phyloP scores from a whole-genome alignment of 1,284 basidiomycete species.

The Flammula alnicola region DNA sequence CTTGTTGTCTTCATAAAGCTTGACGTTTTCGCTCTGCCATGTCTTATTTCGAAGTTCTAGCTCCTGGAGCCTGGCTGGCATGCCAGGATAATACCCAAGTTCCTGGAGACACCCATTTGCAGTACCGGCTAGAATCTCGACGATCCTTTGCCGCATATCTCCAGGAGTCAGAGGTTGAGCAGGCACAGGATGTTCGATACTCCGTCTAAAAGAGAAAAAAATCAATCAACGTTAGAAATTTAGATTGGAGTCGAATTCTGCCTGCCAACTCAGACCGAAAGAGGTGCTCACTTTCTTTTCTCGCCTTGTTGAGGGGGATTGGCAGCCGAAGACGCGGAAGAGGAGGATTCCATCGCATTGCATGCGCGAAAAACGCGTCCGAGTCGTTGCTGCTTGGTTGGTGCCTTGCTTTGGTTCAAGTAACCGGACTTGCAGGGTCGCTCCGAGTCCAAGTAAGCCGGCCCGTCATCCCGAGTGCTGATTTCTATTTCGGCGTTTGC shows the following conservation, averaged over 20 bases:
- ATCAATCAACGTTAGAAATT: background rate
- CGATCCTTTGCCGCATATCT: slow-evolving; percentile 39
- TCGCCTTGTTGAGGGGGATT: slow-evolving; percentile 14
- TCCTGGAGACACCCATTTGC: slow-evolving; percentile 53
- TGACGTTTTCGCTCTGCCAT: slow-evolving; percentile 47
- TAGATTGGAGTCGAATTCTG: background rate
- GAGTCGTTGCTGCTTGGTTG: too few species aligned
- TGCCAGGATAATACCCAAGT: slow-evolving; percentile 48
- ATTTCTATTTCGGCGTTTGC: too few species aligned
- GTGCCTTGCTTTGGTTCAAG: too few species aligned
- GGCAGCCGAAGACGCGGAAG: slow-evolving; percentile 1
- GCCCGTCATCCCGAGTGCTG: too few species aligned
- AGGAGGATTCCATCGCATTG: slow-evolving; percentile 10
- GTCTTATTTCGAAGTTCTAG: slow-evolving; percentile 36
- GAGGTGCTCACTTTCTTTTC: slow-evolving; percentile 21
- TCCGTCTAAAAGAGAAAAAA: slow-evolving; percentile 5
- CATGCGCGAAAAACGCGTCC: slow-evolving; percentile 9
- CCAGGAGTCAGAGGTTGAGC: background rate
- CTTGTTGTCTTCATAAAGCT: slow-evolving; percentile 57
- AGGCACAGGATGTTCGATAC: slow-evolving; percentile 4
- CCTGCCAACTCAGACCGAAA: background rate
- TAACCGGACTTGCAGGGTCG: too few species aligned
- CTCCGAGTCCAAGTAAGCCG: too few species aligned
- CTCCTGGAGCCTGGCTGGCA: slow-evolving; percentile 39
- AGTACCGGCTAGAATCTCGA: slow-evolving; percentile 46